Conservation (phyloP, 1,284 basidiomycete species). For the Malassezia globosa region DNA sequence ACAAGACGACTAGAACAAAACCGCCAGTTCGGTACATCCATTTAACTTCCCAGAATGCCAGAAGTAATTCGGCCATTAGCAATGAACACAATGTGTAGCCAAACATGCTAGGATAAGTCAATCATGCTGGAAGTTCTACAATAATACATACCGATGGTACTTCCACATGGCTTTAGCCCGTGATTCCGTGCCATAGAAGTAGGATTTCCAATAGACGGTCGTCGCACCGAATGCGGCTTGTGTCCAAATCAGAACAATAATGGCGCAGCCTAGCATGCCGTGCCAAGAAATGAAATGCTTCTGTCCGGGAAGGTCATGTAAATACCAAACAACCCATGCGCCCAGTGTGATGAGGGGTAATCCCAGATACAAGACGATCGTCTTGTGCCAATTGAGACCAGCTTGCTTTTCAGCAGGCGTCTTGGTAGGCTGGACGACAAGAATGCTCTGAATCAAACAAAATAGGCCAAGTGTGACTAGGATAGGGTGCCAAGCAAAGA, state of each 20-base stretch:
- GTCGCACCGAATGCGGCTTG: slow-evolving; percentile 7
- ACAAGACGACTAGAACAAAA: background rate
- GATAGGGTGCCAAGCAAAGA: slow-evolving; percentile 8
- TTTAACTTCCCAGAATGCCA: slow-evolving; percentile 11
- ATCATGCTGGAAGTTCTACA: too few relatives aligned
- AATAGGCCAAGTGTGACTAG: slow-evolving; percentile 8
- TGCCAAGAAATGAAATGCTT: slow-evolving; percentile 15
- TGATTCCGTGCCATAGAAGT: slow-evolving; percentile 3
- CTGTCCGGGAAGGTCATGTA: slow-evolving; percentile 1
- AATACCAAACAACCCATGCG: slow-evolving; percentile 13
- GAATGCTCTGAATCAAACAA: slow-evolving; percentile 1
- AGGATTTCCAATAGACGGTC: background rate
- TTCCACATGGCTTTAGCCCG: slow-evolving; percentile 11
- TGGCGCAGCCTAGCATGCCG: slow-evolving; percentile 1
- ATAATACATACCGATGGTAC: slow-evolving; percentile 14
- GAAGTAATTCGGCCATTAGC: background rate
- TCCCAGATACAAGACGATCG: background rate
- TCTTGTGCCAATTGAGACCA: slow-evolving; percentile 1
- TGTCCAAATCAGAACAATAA: slow-evolving; percentile 4
- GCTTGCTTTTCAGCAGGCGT: background rate
- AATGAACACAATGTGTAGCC: slow-evolving; percentile 8
- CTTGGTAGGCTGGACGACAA: slow-evolving; percentile 1
- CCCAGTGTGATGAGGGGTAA: slow-evolving; percentile 4
- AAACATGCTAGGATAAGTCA: slow-evolving; percentile 2
- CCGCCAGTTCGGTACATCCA: background rate